These are phyloP conservation scores for Lactarius trivialis DNA, from an alignment of 768 basidiomycete species.

Conservation along the genomic window DNA sequence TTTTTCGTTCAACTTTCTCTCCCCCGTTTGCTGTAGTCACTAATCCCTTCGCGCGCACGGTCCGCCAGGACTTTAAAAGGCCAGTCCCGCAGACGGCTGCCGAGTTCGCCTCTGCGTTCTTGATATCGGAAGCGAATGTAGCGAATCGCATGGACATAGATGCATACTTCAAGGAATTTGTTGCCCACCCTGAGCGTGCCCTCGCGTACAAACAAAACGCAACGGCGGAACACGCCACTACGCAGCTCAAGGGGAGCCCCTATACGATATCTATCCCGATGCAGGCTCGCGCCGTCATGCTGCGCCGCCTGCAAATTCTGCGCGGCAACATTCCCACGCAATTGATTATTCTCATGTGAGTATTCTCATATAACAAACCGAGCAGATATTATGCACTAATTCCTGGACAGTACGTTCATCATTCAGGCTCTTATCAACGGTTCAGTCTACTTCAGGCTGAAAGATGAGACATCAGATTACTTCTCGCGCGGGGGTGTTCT, in stretches of 20 bases:
- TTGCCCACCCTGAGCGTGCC: conserved; percentile 39
- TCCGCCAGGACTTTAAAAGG: conserved; percentile 36
- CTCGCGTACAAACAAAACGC: conserved; percentile 43
- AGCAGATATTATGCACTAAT: neutral
- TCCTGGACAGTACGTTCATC: conserved; percentile 42
- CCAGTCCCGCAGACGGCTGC: conserved; percentile 46
- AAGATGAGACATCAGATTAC: conserved; percentile 49
- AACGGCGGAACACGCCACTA: conserved; percentile 43
- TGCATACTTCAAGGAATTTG: conserved; percentile 38
- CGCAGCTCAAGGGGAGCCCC: conserved; percentile 36
- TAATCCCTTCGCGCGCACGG: conserved; percentile 53
- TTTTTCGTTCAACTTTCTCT: too few species aligned
- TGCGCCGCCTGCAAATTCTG: conserved; percentile 33
- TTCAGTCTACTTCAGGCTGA: conserved; percentile 54
- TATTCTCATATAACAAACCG: neutral
- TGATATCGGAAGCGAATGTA: conserved; percentile 34
- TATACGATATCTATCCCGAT: conserved; percentile 33
- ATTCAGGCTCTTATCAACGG: conserved; percentile 52
- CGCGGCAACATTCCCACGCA: conserved; percentile 29
- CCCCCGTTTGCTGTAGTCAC: conserved; percentile 37
- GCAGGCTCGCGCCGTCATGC: conserved; percentile 35
- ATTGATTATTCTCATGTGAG: conserved; percentile 28
- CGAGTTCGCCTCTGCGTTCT: conserved; percentile 43
- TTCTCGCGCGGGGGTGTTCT: conserved; percentile 73
- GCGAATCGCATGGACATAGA: conserved; percentile 43